Evolutionary conservation across 257 asterid species (phyloP), one percentile per base, ranked within the genome.

Genomic region (Solanum arcanum): DNA sequence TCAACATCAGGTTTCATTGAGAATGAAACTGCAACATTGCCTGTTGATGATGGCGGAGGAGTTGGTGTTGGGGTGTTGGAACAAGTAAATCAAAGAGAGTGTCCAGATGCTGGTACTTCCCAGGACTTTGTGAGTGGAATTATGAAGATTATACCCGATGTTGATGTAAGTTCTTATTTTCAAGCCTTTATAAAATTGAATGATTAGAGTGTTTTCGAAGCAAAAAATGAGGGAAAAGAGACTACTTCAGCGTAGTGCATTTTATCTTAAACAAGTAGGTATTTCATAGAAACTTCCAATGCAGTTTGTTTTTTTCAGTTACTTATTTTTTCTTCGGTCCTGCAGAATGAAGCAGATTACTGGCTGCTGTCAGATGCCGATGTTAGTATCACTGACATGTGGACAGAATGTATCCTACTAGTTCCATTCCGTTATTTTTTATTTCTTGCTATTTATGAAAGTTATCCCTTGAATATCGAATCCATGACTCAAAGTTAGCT

Each of bases 141-240:
- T 83, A 91, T 94, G 94, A 95, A 95, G 88, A 94, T 97, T 49
- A 96, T 93, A 74, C 98, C 99, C 2, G 94, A 94, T 78, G 97
- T 95, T 70, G 95, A 95, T 89, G 99, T 97, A 90, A 95, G 99
- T 91, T 90, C 18, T 74, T 78, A 74, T 39, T 86, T 47, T 47
- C 29, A 49, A 18, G 69, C 18, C 31, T 49, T 49, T 1, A 31
- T 5, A 37, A 80, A 49, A 31, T 10, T 49, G 69, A 10, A 37
- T 21, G 21, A 27, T 46, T 46, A 14, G 42, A 46, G 84, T 27
- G 42, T 80, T 46, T 27, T 8, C 3, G 25, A 46, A 47, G 42
- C 18, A 80, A 47, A 46, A 80, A 46, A 27, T 46, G 14, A 49
- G 31, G 29, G 11, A 31, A 21, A 21, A 39, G 37, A 76, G 59